Evolutionary conservation across 2,329 filamentous ascomycete species (phyloP), one percentile per base, ranked within the genome.

Genomic region (Xylaria sp.): DNA sequence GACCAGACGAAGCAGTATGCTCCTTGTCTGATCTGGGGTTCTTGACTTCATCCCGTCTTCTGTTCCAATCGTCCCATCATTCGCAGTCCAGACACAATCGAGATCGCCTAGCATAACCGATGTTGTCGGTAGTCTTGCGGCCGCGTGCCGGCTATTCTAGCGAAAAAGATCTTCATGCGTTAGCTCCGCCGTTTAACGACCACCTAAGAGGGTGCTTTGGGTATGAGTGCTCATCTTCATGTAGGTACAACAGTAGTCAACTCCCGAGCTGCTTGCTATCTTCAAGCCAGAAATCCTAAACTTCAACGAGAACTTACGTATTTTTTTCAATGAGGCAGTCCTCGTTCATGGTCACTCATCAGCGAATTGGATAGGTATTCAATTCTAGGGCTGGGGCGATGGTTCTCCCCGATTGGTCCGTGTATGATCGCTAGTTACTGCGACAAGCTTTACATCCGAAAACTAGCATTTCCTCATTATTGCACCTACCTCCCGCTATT

Each of bases 31-130:
- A 63, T 67, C 63, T 61, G 38, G 56, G 40, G 26, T 61, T 62
- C 44, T 38, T 42, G 17, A 44, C 44, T 58, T 51, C 33, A 28
- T 53, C 48, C 60, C 44, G 44, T 62, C 51, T 58, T 46, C 42
- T 58, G 38, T 63, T 44, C 63, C 59, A 46, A 56, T 56, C 66
- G 49, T 68, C 59, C 40, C 63, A 66, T 66, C 17, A 23, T 54
- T 63, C 44, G 17, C 48, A 44, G 20, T 59, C 42, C 31, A n/a
- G 44, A 26, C 40, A 56, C 9, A 38, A 31, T 49, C 46, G 31
- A 38, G 59, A 40, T 33, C 49, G 38, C 26, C 48, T 28, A 28
- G 40, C 54, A 42, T 48, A 40, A 44, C 49, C 54, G 59, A 57
- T 49, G 49, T 33, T 36, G 59, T 53, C 59, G 54, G 46, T 51